A percentile compares a stretch with the other conserved stretches of the same genome.
These are phyloP conservation scores for Isoetes taiwanensis DNA, from an alignment of 75 land plant species.

Conservation along the genomic window DNA sequence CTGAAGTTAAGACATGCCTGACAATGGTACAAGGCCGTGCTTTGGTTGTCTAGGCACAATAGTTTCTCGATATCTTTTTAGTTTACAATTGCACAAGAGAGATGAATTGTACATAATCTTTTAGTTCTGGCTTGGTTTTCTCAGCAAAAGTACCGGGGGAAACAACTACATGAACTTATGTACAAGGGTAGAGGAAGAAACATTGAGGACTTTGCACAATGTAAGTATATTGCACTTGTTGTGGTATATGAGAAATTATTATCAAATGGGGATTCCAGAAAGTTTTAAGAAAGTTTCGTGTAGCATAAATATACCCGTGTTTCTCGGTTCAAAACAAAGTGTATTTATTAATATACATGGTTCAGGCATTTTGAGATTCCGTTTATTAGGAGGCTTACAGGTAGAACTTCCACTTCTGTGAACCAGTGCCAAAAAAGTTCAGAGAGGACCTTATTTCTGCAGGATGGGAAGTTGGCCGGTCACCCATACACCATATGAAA, in stretches of 20 bases:
- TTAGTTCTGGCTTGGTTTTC: background rate
- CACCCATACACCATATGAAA: conserved; percentile 57
- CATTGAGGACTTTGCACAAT: conserved; percentile 43
- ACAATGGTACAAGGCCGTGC: background rate
- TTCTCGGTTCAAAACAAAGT: no score
- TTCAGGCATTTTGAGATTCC: no score
- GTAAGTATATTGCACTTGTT: conserved; percentile 23
- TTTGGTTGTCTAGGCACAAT: background rate
- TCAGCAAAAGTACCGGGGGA: conserved; percentile 85
- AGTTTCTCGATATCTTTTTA: background rate
- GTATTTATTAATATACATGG: no score
- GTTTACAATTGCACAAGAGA: background rate
- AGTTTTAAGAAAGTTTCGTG: no score
- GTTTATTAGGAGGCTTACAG: background rate
- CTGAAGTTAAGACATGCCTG: background rate
- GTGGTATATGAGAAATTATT: no score
- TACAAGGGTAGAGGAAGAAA: conserved; percentile 67
- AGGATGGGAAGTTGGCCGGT: conserved; percentile 87
- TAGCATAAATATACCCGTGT: no score
- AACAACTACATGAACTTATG: conserved; percentile 70
- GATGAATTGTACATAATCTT: background rate
- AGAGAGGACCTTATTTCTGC: conserved; percentile 45
- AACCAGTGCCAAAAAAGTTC: conserved; percentile 66
- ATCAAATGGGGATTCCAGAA: no score
- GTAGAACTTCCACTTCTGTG: conserved; percentile 1